Percentiles rank a stretch among this genome's conserved stretches.
Evolutionary conservation across 352 stramenopile species (phyloP).

Genomic region (Blastocystis sp.): DNA sequence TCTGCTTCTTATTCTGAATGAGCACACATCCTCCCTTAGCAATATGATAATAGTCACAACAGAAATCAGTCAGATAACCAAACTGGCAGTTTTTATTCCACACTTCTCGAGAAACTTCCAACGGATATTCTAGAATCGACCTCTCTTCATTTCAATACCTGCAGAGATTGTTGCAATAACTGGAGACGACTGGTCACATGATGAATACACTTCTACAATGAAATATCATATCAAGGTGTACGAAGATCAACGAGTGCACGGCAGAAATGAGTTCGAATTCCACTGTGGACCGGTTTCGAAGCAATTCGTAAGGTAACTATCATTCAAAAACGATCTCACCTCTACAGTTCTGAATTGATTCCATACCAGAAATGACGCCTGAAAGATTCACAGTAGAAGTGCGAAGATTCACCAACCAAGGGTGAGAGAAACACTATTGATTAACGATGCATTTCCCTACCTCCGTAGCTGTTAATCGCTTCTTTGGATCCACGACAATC

Average conservation of each 20-base stretch:
- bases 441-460: slow-evolving; percentile 11
- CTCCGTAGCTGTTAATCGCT: slow-evolving; percentile 69
- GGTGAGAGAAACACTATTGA: slow-evolving; percentile 64
- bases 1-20: background rate
- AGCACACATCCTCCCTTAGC: background rate
- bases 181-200: background rate
- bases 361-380: slow-evolving; percentile 17
- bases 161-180: background rate
- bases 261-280: slow-evolving; percentile 9
- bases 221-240: background rate
- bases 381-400: background rate
- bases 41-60: background rate
- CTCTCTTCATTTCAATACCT: background rate
- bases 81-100: slow-evolving; percentile 17
- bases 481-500: slow-evolving; percentile 62
- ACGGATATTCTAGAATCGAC: background rate
- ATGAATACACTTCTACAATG: background rate
- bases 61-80: slow-evolving; percentile 15
- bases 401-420: slow-evolving; percentile 62
- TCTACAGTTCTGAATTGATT: background rate
- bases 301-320: background rate
- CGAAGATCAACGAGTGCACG: background rate
- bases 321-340: background rate
- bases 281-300: background rate
- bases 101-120: background rate